Evolutionary conservation across 176 grass and related monocot genomes (phyloP).

Genomic region (Juncus effusus): DNA sequence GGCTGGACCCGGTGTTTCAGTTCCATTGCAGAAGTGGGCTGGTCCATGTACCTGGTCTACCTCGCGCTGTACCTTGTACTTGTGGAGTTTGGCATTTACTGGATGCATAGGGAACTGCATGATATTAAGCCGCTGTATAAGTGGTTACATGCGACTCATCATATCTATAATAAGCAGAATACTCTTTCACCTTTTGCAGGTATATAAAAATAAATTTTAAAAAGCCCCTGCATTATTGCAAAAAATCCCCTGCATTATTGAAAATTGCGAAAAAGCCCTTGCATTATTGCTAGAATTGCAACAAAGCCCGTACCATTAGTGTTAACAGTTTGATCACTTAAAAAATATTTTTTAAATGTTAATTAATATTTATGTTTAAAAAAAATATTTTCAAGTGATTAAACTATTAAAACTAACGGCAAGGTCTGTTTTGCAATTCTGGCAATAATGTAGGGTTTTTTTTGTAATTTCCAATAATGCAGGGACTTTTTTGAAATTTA

Average conservation of each 20-base stretch:
- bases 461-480: not conserved
- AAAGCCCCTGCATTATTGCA: not conserved
- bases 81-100: slow-evolving; percentile 94
- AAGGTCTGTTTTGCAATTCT: too few species aligned
- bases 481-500: too few species aligned
- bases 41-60: slow-evolving; percentile 49
- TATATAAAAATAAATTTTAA: slow-evolving; percentile 21
- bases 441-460: not conserved
- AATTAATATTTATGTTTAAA: too few species aligned
- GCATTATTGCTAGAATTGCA: too few species aligned
- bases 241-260: too few species aligned
- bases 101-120: slow-evolving; percentile 99
- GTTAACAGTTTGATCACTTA: too few species aligned
- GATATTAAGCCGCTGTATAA: slow-evolving; percentile 98
- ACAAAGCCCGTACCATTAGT: too few species aligned
- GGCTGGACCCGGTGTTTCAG: slow-evolving; percentile 85
- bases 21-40: slow-evolving; percentile 61
- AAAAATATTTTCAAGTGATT: too few species aligned
- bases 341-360: too few species aligned
- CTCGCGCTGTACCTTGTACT: slow-evolving; percentile 55
- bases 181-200: slow-evolving; percentile 93
- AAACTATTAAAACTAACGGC: too few species aligned
- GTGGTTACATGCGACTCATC: slow-evolving; percentile 78
- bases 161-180: slow-evolving; percentile 99
- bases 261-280: too few species aligned